Evolutionary conservation across 805 yeast genomes (phyloP), one percentile per base, ranked within the genome.

Genomic region (Lipomyces lipofer): DNA sequence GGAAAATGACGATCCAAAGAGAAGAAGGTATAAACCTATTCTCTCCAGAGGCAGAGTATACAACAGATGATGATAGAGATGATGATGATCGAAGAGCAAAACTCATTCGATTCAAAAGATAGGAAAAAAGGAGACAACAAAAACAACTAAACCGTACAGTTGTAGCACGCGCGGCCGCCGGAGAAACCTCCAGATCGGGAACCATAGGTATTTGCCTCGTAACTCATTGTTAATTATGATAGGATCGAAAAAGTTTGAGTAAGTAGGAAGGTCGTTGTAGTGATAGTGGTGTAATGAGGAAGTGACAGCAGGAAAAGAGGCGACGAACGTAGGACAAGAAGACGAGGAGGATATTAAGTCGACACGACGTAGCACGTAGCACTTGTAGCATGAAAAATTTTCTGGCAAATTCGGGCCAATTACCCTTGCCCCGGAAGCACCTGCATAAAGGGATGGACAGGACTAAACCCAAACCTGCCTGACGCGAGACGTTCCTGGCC

Each of bases 161-260:
- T 55, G 58, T 55, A 55, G 52, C 59, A 55, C 28, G 59, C 46
- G 53, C 59, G 59, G 35, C 56, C 56, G 30, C 59, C 59, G 42
- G 29, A 39, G 21, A 38, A 47, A 25, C 51, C 53, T 43, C 53
- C 49, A 4, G 51, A 39, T 21, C 53, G 50, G 35, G 53, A 33
- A 30, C 45, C 45, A 15, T n/a, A 42, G 13, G 15, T 25, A 19
- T 22, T 30, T 24, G 45, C 46, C 39, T 51, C 54, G 54, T 30
- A 51, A 15, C 46, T 36, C 54, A 51, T 51, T 51, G 33, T 39
- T 7, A 7, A n/a, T 24, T 21, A 8, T 17, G 25, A 25, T n/a
- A 15, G 17, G 15, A 28, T 24, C 24, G 24, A 17, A 44, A 27
- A n/a, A 17, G 36, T 8, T n/a, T 8, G 30, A 38, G n/a, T 9